A percentile compares a stretch with the other conserved stretches of the same genome.
Evolutionary conservation across 805 yeast species (phyloP).

Genomic region (Saccharomycopsis oosterbeekiorum): DNA sequence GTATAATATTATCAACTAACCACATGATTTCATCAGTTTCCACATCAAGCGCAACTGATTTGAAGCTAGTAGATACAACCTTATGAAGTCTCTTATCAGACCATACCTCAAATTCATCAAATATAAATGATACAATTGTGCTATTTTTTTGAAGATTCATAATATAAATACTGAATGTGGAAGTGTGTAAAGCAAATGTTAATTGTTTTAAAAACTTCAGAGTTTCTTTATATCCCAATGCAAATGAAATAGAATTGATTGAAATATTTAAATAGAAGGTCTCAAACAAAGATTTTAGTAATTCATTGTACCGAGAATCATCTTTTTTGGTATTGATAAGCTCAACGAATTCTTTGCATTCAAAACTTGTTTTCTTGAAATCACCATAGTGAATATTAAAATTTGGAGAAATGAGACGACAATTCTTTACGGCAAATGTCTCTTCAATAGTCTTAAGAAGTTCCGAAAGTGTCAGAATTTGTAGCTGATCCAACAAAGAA

Average conservation of each 20-base stretch:
- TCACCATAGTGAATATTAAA: conserved; percentile 33
- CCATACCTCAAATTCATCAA: conserved; percentile 23
- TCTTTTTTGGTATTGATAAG: not conserved
- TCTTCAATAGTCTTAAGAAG: conserved; percentile 30
- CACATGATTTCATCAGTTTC: conserved; percentile 31
- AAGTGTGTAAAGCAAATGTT: not conserved
- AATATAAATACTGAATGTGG: not conserved
- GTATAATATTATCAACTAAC: conserved; percentile 20
- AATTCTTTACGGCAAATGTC: conserved; percentile 30
- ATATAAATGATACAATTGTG: not conserved
- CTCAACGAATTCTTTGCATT: not conserved
- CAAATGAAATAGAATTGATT: conserved; percentile 22
- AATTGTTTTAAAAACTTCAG: not conserved
- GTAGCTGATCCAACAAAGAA: conserved; percentile 52
- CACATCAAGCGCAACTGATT: conserved; percentile 25
- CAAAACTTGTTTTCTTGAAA: conserved; percentile 10
- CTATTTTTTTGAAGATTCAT: not conserved
- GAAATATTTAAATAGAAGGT: conserved; percentile 13
- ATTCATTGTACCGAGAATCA: not conserved
- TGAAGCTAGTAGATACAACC: conserved; percentile 23
- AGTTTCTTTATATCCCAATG: conserved; percentile 15
- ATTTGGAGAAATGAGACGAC: conserved; percentile 40
- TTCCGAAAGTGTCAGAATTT: conserved; percentile 43
- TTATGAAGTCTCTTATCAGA: conserved; percentile 19
- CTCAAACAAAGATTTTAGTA: conserved; percentile 12